Base-by-base conservation (phyloP, 768 basidiomycete genomes). In the Daedalea quercina region DNA sequence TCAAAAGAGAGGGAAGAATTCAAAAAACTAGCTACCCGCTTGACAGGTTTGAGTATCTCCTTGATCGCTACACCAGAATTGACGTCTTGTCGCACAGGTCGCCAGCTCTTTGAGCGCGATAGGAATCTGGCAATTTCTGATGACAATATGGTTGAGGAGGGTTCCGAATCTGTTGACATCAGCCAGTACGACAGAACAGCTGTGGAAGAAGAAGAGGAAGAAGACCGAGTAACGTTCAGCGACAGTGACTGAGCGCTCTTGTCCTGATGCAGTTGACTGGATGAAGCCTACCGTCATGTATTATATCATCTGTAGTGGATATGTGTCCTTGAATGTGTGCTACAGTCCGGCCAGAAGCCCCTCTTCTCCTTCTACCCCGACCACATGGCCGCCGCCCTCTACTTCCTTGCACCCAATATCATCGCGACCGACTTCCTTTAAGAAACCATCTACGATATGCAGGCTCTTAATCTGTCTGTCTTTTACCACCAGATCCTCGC, bases 51-150 rank as follows among this genome's bases (percentile, higher is more conserved):
- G 79, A 65, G 3, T n/a, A 15, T 8, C 41, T 41, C 35, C 35
- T 17, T 23, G 19, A 35, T 33, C 37, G 33, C 19, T 52, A 13
- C 2, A 41, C 25, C 35, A n/a, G 15, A 26, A 6, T 54, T 31
- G 49, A n/a, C 50, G 45, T 57, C 35, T 9, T 37, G 19, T 33
- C 44, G n/a, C 42, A 52, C 58, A 95, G 95, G 95, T 24, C 84
- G 92, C 22, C 93, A 96, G 70, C 71, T 97, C 43, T 99, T 98
- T 68, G 92, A 95, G 69, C 80, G 81, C 35, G 84, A 91, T 64
- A 80, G 73, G 52, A 80, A 80, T 59, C 74, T 94, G 31, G 80
- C 72, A 3, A 70, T 71, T 9, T 85, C 90, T 44, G 95, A 97
- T 51, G 89, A 90, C 57, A 76, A 69, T 13, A 73, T 94, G 34